phyloP scores from a whole-genome alignment of 495 filamentous ascomycete genomes.

The Penicillium dipodomyicola region DNA sequence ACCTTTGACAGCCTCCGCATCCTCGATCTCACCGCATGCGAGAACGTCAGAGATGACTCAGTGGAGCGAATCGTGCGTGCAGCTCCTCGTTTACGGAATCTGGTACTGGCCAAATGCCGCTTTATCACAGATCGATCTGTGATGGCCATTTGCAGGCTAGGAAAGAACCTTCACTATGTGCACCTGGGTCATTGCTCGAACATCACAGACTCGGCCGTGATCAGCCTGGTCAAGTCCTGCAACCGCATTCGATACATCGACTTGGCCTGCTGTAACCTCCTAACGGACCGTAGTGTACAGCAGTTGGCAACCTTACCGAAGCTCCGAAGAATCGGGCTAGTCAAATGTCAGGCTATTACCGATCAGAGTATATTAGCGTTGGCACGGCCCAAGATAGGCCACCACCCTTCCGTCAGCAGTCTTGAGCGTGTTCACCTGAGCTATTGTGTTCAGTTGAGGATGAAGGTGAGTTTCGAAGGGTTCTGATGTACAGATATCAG shows the following conservation, averaged over 20 bases:
- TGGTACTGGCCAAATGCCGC: slow-evolving; percentile 91
- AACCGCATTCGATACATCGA: slow-evolving; percentile 98
- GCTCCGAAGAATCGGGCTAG: slow-evolving; percentile 86
- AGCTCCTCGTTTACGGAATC: slow-evolving; percentile 84
- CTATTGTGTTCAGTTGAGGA: slow-evolving; percentile 82
- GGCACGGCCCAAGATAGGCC: slow-evolving; percentile 54
- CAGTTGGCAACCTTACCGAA: slow-evolving; percentile 86
- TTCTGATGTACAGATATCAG: slow-evolving; percentile 3
- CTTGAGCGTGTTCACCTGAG: slow-evolving; percentile 95
- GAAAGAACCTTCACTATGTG: slow-evolving; percentile 95
- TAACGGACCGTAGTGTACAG: slow-evolving; percentile 85
- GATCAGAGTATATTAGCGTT: slow-evolving; percentile 83
- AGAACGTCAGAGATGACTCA: slow-evolving; percentile 76
- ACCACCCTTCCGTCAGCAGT: slow-evolving; percentile 55
- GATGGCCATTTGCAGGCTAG: slow-evolving; percentile 78
- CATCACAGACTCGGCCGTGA: slow-evolving; percentile 85
- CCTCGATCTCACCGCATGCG: slow-evolving; percentile 87
- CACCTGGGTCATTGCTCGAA: slow-evolving; percentile 91
- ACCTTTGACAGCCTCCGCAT: slow-evolving; percentile 86
- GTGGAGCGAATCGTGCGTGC: slow-evolving; percentile 81
- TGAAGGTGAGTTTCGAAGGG: slow-evolving; percentile 58
- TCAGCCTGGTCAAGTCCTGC: slow-evolving; percentile 76
- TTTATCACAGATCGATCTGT: slow-evolving; percentile 89
- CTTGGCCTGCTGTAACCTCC: slow-evolving; percentile 84
- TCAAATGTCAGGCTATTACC: slow-evolving; percentile 89